These are phyloP conservation scores for Penicillium sp. DNA, from an alignment of 2,329 filamentous ascomycete genomes.

Conservation along the genomic window DNA sequence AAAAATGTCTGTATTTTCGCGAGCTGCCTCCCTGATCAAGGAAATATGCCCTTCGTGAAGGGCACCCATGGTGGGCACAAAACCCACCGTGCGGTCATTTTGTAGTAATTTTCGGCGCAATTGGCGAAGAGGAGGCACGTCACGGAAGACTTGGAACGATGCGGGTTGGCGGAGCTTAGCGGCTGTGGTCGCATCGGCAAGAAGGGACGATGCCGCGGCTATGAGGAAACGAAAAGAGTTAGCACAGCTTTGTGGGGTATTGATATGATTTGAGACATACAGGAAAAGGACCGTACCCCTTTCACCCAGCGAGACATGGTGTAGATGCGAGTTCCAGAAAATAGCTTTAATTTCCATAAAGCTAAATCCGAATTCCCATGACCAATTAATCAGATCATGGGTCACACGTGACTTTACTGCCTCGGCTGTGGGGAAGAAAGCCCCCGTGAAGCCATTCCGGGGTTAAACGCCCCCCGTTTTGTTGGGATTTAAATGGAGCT, in stretches of 20 bases:
- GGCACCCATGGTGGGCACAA: conserved; percentile 97
- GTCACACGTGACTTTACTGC: conserved; percentile 22
- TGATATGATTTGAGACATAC: conserved; percentile 20
- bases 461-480: conserved; percentile 22
- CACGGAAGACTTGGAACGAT: conserved; percentile 64
- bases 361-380: neutral
- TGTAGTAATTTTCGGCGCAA: conserved; percentile 68
- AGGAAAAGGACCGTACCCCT: conserved; percentile 26
- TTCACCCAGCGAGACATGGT: conserved; percentile 34
- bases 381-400: neutral
- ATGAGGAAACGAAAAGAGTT: conserved; percentile 6
- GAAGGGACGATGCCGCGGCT: conserved; percentile 26
- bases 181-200: conserved; percentile 23
- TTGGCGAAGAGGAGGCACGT: conserved; percentile 69
- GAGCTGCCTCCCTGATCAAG: conserved; percentile 78
- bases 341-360: neutral
- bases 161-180: conserved; percentile 23
- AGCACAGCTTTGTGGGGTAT: conserved; percentile 5
- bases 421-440: conserved; percentile 32
- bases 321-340: neutral
- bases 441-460: conserved; percentile 13
- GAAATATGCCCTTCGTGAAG: conserved; percentile 90
- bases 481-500: conserved; percentile 24
- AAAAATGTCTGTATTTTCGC: conserved; percentile 81
- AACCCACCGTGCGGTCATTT: conserved; percentile 71